These are phyloP conservation scores for Penicillium macrosclerotiorum DNA, from an alignment of 495 filamentous ascomycete species.

Conservation along the genomic window DNA sequence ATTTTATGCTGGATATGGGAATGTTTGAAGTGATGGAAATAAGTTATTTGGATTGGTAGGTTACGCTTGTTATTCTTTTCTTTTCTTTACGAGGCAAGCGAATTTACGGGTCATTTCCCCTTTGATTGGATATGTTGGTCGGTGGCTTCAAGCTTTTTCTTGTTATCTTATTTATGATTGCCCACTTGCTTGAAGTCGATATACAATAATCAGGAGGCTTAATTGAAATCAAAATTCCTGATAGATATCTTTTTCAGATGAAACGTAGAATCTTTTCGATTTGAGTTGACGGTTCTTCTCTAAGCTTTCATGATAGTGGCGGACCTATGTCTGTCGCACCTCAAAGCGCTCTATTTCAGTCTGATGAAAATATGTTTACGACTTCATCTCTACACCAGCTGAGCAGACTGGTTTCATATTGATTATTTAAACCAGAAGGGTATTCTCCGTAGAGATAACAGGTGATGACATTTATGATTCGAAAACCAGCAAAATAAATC, in stretches of 20 bases:
- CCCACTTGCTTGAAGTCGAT: not conserved
- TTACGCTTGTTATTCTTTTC: constrained; percentile 1
- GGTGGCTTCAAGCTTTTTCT: constrained; percentile 1
- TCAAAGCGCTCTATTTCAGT: no score
- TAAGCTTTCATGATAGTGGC: no score
- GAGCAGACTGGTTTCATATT: no score
- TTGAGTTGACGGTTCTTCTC: no score
- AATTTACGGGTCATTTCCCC: not conserved
- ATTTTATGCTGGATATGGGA: not conserved
- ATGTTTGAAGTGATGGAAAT: constrained; percentile 2
- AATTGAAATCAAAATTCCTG: no score
- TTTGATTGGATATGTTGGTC: not conserved
- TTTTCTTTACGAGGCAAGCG: constrained; percentile 10
- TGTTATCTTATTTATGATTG: not conserved
- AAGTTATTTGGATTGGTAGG: constrained; percentile 6
- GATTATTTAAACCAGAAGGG: no score
- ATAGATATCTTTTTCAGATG: no score
- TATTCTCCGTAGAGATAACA: not conserved
- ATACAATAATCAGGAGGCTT: no score
- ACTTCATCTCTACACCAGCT: no score
- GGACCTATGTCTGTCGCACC: no score
- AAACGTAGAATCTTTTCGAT: no score
- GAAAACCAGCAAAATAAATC: not conserved
- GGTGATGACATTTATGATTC: not conserved
- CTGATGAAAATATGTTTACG: no score